Evolutionary conservation across 169 alveolate species (phyloP), one percentile per base, ranked within the genome.

Genomic region (Perkinsus chesapeaki): DNA sequence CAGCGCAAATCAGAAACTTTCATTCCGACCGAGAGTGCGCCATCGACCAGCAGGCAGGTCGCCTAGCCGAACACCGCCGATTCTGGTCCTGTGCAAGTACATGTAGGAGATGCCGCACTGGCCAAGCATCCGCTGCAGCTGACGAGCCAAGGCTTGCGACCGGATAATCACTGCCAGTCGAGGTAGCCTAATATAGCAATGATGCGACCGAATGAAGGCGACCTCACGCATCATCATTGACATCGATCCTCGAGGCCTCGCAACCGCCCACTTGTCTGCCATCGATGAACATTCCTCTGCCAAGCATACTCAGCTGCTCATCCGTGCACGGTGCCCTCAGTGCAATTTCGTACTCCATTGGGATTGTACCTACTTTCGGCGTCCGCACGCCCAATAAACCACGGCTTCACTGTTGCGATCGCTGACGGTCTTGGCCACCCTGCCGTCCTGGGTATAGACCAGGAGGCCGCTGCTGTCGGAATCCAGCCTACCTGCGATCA

Each of bases 11-110:
- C 82, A 93, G 91, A 94, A 94, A 93, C 73, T 93, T 60, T 94
- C 96, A 48, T 94, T 93, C 91, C 94, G 96, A 94, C 93, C 94
- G 48, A 94, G 96, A 43, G 94, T 93, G 39, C 96, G 91, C 96
- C 96, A 94, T 48, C 94, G 93, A n/a, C 96, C 96, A 19, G 47
- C 48, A 39, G 96, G 96, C 39, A 94, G 91, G 19, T 92, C 92
- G 9, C 94, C 94, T 47, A 94, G 91, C 92, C 92, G 95, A 38
- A 94, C 73, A 39, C 60, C 60, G 9, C 96, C 96, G 34, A 94
- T 92, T 43, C 94, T 39, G 48, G 39, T 47, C 48, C 96, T 92
- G 73, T 94, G 96, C 39, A 94, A 93, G 39, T 94, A 93, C 91
- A 91, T 93, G 73, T 93, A 93, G 92, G 93, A 92, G 73, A 94